phyloP scores from a whole-genome alignment of 1,139 yeast genomes.

The Pneumocystis oryctolagi region DNA sequence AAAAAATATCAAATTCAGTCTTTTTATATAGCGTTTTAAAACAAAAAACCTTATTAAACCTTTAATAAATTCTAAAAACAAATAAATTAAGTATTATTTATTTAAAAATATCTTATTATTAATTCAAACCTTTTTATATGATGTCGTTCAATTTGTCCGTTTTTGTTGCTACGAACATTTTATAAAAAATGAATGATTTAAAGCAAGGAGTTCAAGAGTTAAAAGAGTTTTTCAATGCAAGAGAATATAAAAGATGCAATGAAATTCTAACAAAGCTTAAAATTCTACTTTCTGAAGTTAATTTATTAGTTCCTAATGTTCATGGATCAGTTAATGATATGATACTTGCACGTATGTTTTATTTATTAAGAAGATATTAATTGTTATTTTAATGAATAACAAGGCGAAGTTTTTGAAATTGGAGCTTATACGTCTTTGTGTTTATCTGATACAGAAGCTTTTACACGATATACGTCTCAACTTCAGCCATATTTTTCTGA shows the following conservation, averaged over 20 bases:
- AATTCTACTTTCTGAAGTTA: neutral
- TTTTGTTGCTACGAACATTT: neutral
- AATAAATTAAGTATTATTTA: neutral
- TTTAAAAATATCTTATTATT: neutral
- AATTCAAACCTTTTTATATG: neutral
- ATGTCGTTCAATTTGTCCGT: neutral
- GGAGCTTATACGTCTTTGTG: slow-evolving; percentile 1
- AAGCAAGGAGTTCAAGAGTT: neutral
- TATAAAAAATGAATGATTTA: neutral
- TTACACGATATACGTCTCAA: neutral
- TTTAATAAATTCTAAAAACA: neutral
- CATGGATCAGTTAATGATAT: neutral
- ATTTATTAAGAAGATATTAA: neutral
- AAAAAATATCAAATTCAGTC: neutral
- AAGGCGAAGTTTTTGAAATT: neutral
- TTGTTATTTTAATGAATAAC: neutral
- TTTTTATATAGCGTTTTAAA: neutral
- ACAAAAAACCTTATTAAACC: neutral
- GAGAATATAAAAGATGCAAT: neutral
- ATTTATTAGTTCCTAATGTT: neutral
- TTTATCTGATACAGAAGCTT: neutral
- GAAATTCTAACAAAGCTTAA: neutral
- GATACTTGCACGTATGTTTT: neutral
- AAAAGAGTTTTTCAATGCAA: neutral
- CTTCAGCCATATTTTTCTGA: neutral